Evolutionary conservation across 306 rosid species (phyloP), one percentile per base, ranked within the genome.

Genomic region (Vigna reflexopilosa): DNA sequence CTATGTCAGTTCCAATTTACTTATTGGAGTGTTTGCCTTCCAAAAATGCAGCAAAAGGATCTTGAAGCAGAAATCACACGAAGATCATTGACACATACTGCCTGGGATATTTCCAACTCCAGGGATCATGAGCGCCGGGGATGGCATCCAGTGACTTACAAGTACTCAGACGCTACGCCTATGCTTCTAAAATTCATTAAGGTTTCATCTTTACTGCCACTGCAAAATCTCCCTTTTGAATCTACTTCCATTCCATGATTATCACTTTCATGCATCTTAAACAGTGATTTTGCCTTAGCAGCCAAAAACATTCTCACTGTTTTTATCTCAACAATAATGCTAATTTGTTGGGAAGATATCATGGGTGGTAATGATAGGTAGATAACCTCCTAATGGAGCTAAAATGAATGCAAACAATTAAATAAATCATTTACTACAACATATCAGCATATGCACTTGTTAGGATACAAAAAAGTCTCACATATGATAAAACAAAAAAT

Each of bases 81-180:
- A 59, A 90, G 99, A 81, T 86, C 99, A 16, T 70, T 93, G 79
- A 86, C 98, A 14, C 93, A 96, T 83, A 82, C 96, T 22, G 74
- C 98, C 3, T 96, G 99, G 99, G 99, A 96, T 89, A 85, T 93
- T 72, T 88, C 97, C 80, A 84, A 84, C 75, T 81, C 96, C 30
- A 87, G 65, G 73, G 94, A 89, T 52, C 89, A 45, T 36, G 90
- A 91, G 63, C 98, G 99, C 15, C 93, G 93, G 12, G 97, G 97
- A 44, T 96, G 99, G 99, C 99, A 96, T 87, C 99, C 99, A 3
- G 84, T 93, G 77, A 86, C 98, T 48, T 96, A 93, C 91, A 96
- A 96, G 80, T 91, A 47, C 83, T 91, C 98, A 72, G 99, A 96
- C 77, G 98, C 97, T 72, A 96, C 96, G 24, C 94, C 93, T 11